A percentile compares a stretch with the other conserved stretches of the same genome.
phyloP scores from a whole-genome alignment of 345 rosid species.

The Salix koriyanagi region DNA sequence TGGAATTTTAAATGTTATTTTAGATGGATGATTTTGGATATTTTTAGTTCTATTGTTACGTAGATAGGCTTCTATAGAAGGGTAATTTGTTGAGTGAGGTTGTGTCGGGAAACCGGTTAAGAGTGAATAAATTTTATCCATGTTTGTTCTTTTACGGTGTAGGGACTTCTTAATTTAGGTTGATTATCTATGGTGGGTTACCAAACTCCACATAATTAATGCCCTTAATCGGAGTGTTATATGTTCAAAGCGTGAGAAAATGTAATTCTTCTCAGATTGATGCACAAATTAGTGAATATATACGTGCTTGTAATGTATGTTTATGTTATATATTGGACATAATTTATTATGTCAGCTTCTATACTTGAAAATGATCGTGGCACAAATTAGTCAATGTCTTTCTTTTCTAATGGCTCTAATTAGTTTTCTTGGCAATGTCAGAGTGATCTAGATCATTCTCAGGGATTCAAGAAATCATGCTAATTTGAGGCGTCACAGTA shows the following conservation, averaged over 20 bases:
- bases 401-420: neutral
- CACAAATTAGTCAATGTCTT: neutral
- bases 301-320: neutral
- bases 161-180: neutral
- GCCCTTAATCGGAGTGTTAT: neutral
- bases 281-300: neutral
- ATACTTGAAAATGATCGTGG: neutral
- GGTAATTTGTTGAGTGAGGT: neutral
- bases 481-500: slow-evolving; percentile 30
- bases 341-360: neutral
- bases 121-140: neutral
- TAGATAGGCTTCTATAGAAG: neutral
- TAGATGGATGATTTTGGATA: neutral
- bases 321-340: neutral
- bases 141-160: neutral
- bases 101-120: neutral
- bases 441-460: slow-evolving; percentile 66
- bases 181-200: neutral
- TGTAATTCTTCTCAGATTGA: neutral
- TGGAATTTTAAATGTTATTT: neutral
- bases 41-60: neutral
- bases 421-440: slow-evolving; percentile 35
- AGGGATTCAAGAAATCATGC: slow-evolving; percentile 33
- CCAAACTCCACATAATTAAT: neutral
- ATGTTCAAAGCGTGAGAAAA: neutral